A percentile compares a stretch with the other conserved stretches of the same genome.
These are phyloP conservation scores for Toxoplasma gondii DNA, from an alignment of 169 alveolate genomes.

Conservation along the genomic window DNA sequence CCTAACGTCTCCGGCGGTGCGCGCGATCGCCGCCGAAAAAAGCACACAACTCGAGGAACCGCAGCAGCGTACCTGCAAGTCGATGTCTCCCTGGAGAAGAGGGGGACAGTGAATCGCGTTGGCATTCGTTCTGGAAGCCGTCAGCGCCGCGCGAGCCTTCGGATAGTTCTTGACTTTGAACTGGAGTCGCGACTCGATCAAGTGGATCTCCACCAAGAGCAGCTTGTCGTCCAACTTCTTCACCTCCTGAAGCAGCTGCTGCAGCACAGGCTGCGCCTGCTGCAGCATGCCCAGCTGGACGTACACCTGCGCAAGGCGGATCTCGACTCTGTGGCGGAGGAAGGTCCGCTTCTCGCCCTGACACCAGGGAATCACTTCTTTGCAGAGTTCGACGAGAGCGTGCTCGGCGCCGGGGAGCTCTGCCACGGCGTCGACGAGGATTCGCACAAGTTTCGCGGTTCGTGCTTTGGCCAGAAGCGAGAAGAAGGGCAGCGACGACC, in stretches of 20 bases:
- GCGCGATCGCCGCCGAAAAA: too few species aligned
- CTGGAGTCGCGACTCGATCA: conserved; percentile 90
- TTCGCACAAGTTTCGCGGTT: conserved; percentile 77
- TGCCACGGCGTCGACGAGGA: conserved; percentile 76
- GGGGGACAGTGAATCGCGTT: conserved; percentile 95
- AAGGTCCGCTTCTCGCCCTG: conserved; percentile 89
- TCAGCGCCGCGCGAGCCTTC: conserved; percentile 89
- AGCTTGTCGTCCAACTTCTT: conserved; percentile 95
- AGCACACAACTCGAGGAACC: too few species aligned
- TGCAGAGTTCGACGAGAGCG: conserved; percentile 86
- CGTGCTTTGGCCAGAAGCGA: conserved; percentile 79
- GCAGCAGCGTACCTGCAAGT: conserved; percentile 69
- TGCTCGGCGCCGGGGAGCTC: conserved; percentile 76
- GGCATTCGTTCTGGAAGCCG: conserved; percentile 94
- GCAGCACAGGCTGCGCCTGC: conserved; percentile 84
- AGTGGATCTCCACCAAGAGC: conserved; percentile 90
- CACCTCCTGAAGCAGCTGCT: conserved; percentile 85
- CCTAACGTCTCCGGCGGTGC: too few species aligned
- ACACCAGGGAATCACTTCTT: conserved; percentile 92
- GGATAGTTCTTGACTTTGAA: conserved; percentile 90
- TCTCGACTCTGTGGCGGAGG: conserved; percentile 88
- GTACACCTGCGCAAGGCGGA: conserved; percentile 87
- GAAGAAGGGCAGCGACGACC: conserved; percentile 70
- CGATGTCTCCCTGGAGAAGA: conserved; percentile 92
- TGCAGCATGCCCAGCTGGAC: conserved; percentile 57